Base-by-base conservation (phyloP, 2,329 filamentous ascomycete species). In the Microcyclospora pomicola region DNA sequence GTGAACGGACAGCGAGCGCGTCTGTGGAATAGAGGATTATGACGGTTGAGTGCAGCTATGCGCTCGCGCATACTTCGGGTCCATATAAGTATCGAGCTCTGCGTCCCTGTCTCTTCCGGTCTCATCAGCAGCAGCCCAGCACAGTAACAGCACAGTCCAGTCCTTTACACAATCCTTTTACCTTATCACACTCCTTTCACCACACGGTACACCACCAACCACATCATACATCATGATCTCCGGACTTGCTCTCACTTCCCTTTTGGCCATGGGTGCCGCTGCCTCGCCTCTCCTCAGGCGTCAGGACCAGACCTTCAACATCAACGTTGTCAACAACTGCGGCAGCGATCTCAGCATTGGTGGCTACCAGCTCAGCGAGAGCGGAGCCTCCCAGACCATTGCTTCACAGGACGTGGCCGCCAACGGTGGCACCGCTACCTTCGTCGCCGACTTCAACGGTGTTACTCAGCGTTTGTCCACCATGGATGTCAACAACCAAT, bases 271-370 rank as follows among this genome's bases (percentile, higher is more conserved):
- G 12, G 30, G 30, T 15, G 14, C 14, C 30, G 12, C 30, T 31
- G 30, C 30, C 30, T 15, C 14, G 12, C 30, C 30, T 15, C 12
- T 31, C 36, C 36, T n/a, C 28, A n/a, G 12, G 28, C 36, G 15
- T n/a, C 13, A 33, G 27, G 27, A 19, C 12, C 7, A 39, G 7
- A 39, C 35, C 2, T 43, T 43, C 42, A 36, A 40, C 27, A 38
- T 43, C 35, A 35, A 38, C 15, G 32, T 43, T 34, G 28, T 19
- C 24, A 43, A 43, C 42, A 43, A 39, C 31, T 43, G 42, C 33
- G 35, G 27, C 12, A 34, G 16, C 35, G 34, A 32, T n/a, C 37
- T 39, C 28, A 29, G 33, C 15, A 34, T 43, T 34, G 42, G 27
- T 12, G 31, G 41, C n/a, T 43, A 34, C 42, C 39, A 39, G 34